Evolutionary conservation across 495 filamentous ascomycete species (phyloP).

Genomic region (Penicillium coffeae): DNA sequence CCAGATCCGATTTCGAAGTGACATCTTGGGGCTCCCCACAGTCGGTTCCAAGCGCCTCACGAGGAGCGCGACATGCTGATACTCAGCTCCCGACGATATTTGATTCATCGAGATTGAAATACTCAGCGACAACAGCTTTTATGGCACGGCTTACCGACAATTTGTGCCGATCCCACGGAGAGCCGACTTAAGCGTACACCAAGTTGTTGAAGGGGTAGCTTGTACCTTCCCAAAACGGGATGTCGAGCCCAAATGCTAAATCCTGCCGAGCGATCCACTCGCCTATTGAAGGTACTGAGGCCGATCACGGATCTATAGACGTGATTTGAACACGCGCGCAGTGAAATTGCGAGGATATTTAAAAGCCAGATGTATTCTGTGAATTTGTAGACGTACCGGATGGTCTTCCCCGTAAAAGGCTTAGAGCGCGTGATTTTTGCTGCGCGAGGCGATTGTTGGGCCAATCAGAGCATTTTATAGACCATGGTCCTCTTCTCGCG

Average conservation of each 20-base stretch:
- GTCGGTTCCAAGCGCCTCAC: neutral
- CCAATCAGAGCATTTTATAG: slow-evolving; percentile 18
- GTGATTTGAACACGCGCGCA: neutral
- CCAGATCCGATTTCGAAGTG: neutral
- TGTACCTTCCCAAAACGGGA: slow-evolving; percentile 23
- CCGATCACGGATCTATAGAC: slow-evolving; percentile 3
- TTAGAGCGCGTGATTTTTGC: slow-evolving; percentile 19
- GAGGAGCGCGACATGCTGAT: no score
- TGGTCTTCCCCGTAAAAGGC: slow-evolving; percentile 16
- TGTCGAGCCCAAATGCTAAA: neutral
- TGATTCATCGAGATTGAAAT: neutral
- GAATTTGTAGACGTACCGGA: slow-evolving; percentile 6
- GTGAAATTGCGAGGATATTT: slow-evolving; percentile 21
- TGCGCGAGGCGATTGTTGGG: slow-evolving; percentile 22
- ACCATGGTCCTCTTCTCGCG: slow-evolving; percentile 3
- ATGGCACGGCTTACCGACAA: no score
- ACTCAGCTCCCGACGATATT: neutral
- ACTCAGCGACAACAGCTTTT: no score
- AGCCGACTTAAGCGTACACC: no score
- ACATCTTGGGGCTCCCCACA: neutral
- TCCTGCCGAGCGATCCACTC: no score
- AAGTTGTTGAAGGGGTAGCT: slow-evolving; percentile 12
- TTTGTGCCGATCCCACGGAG: no score
- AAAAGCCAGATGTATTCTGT: slow-evolving; percentile 9
- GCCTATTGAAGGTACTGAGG: slow-evolving; percentile 1